Conservation (phyloP, 148 eudicot genomes). For the Linanthus parryae region DNA sequence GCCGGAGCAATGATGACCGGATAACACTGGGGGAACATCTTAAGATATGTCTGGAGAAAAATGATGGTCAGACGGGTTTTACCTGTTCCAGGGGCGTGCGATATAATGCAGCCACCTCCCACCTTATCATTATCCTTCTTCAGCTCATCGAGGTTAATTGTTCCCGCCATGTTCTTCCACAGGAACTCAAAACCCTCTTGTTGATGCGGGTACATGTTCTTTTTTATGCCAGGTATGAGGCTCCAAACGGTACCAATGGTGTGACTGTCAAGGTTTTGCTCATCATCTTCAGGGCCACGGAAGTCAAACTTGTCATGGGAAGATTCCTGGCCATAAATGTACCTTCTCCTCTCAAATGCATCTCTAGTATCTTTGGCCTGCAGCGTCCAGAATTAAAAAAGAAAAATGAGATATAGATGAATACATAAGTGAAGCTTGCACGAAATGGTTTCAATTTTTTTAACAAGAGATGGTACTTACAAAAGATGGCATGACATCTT, state of each 20-base stretch:
- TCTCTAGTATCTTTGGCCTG: too few relatives aligned
- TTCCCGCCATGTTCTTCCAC: conserved; percentile 70
- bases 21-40: conserved; percentile 28
- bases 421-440: too few relatives aligned
- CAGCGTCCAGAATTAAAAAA: too few relatives aligned
- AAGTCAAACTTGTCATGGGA: too few relatives aligned
- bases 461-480: too few relatives aligned
- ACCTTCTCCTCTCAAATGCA: too few relatives aligned
- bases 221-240: conserved; percentile 43
- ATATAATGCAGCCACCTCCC: conserved; percentile 87
- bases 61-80: conserved; percentile 68
- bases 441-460: too few relatives aligned
- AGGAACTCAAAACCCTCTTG: conserved; percentile 77
- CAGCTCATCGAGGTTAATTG: conserved; percentile 37
- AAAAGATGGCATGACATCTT: too few relatives aligned
- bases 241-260: conserved; percentile 85
- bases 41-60: conserved; percentile 57
- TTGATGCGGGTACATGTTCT: conserved; percentile 52
- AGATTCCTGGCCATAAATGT: too few relatives aligned
- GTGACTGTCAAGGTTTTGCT: too few relatives aligned
- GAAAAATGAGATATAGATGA: too few relatives aligned
- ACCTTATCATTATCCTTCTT: conserved; percentile 33
- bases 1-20: conserved; percentile 70
- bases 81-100: conserved; percentile 93
- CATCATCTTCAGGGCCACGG: too few relatives aligned